phyloP scores from a whole-genome alignment of 495 filamentous ascomycete species.

The Tuber calosporum region DNA sequence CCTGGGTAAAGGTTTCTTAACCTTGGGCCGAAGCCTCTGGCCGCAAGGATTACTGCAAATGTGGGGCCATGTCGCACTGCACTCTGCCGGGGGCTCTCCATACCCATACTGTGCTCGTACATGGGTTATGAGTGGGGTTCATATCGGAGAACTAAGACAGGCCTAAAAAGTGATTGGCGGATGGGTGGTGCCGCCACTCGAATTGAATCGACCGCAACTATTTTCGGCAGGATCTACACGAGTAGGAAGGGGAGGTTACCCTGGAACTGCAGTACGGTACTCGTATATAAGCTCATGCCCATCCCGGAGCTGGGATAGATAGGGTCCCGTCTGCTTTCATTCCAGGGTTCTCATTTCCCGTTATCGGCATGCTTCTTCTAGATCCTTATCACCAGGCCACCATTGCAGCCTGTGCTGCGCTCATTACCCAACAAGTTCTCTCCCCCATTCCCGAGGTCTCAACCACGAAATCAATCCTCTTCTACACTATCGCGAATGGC shows the following conservation, averaged over 20 bases:
- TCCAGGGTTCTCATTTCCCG: background rate
- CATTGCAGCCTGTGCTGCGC: background rate
- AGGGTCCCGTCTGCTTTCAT: background rate
- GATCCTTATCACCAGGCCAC: background rate
- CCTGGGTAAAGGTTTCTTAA: background rate
- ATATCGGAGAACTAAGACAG: background rate
- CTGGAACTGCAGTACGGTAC: background rate
- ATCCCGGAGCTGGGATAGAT: background rate
- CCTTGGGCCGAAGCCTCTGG: background rate
- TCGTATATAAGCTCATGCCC: background rate
- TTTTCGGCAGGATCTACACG: background rate
- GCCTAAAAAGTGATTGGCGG: background rate
- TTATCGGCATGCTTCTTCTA: background rate
- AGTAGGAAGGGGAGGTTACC: background rate
- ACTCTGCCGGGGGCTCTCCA: background rate
- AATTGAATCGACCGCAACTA: background rate
- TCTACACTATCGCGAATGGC: conserved; percentile 11
- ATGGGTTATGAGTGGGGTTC: background rate
- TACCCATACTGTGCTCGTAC: background rate
- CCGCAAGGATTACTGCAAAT: background rate
- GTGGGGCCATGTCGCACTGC: background rate
- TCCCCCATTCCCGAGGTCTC: conserved; percentile 26
- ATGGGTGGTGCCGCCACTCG: background rate
- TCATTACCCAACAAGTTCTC: conserved; percentile 10
- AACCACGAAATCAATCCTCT: conserved; percentile 11